Evolutionary conservation across 305 asterid species (phyloP), one percentile per base, ranked within the genome.

Genomic region (Euphrasia arctica): DNA sequence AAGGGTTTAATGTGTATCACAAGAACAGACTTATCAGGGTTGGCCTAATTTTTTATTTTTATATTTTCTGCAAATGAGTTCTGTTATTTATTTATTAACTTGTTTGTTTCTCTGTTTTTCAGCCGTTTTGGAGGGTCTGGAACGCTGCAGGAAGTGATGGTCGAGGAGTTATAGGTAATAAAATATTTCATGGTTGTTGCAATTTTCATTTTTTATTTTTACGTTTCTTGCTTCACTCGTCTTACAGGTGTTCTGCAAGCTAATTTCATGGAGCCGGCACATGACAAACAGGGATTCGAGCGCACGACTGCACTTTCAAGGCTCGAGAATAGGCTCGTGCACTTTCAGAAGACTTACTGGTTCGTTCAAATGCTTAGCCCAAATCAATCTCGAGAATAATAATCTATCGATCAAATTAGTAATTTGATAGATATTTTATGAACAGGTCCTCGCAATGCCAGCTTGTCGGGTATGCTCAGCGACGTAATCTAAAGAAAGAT

Each of bases 51-150:
- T 62, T 52, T 57, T 10, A 9, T n/a, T 64, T 4, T 8, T 47
- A 13, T 47, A 27, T 39, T 36, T 5, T 27, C n/a, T 9, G 13
- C 9, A 11, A 12, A 29, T 9, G n/a, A 59, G 9, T 32, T 29
- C 3, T 32, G 8, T 18, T 2, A 18, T 36, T 10, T 47, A 12
- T 43, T 12, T 56, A 1, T 2, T n/a, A n/a, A n/a, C n/a, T n/a
- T n/a, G n/a, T n/a, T n/a, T n/a, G n/a, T n/a, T 27, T 3, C 36
- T 36, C 14, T 10, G 8, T 22, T 22, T 45, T 1, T n/a, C 80
- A 86, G 91, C 88, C 95, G 43, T 88, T 88, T 54, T 88, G 95
- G 95, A 84, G 96, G 74, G 88, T 86, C 27, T 89, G 95, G 91
- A 84, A 80, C 68, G 84, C 96, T 65, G 91, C 96, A 3, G 95